These are phyloP conservation scores for Aspergillus indologenus DNA, from an alignment of 495 filamentous ascomycete genomes.

Conservation along the genomic window DNA sequence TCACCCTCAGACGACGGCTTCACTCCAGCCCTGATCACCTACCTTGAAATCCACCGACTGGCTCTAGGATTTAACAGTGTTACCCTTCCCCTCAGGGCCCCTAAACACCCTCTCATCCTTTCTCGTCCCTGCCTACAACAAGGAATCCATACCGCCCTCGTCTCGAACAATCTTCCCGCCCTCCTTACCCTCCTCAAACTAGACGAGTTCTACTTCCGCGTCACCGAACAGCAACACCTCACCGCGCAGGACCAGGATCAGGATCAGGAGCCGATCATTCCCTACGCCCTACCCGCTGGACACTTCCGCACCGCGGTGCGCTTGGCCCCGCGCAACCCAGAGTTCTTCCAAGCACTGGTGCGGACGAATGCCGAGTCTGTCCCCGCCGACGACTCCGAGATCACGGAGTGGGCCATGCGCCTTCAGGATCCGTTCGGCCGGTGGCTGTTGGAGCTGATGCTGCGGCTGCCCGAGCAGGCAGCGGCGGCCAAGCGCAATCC, in stretches of 20 bases:
- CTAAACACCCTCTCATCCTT: constrained; percentile 12
- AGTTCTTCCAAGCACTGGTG: constrained; percentile 34
- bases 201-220: constrained; percentile 36
- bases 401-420: constrained; percentile 38
- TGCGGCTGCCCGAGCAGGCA: constrained; percentile 27
- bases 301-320: constrained; percentile 32
- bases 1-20: constrained; percentile 3
- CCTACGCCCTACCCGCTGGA: constrained; percentile 28
- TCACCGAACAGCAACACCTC: background rate
- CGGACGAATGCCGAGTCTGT: constrained; percentile 42
- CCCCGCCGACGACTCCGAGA: constrained; percentile 29
- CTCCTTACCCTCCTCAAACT: constrained; percentile 39
- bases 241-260: background rate
- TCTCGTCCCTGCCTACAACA: constrained; percentile 31
- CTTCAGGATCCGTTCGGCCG: constrained; percentile 24
- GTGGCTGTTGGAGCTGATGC: constrained; percentile 39
- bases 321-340: constrained; percentile 20
- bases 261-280: background rate
- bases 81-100: background rate
- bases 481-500: constrained; percentile 17
- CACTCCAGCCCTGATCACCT: constrained; percentile 11
- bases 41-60: constrained; percentile 38
- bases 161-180: constrained; percentile 26
- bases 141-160: constrained; percentile 37
- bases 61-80: constrained; percentile 23